Evolutionary conservation across 108 stramenopile genomes (phyloP), one percentile per base, ranked within the genome.

Genomic region (Nitzschia sp.): DNA sequence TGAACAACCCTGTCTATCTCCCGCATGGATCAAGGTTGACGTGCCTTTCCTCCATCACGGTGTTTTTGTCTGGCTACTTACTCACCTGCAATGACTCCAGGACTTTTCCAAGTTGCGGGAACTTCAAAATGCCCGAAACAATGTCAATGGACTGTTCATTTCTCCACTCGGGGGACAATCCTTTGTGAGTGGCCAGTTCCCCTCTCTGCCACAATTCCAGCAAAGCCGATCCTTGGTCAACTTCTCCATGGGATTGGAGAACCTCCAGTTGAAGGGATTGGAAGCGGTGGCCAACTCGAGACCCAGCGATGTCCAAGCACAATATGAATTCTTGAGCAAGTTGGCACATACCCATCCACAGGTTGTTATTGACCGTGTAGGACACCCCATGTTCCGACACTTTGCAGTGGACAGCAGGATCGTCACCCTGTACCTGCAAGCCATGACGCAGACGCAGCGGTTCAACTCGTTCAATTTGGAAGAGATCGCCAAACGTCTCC

Each of bases 281-380:
- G 94, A 95, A 79, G 78, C 86, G 10, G 64, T 54, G 2, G 94
- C 90, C 39, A 90, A 92, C 70, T 41, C 71, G 5, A 57, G 74
- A 19, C 91, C 91, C 44, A 62, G 59, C 38, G 82, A 91, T 69
- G 59, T 68, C 15, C 63, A 76, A 46, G 74, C 77, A 6, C 94
- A 95, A 79, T 80, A 69, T 58, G 77, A 86, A 53, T 92, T 92
- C 70, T 41, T 91, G 42, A 73, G 66, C 7, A 79, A 82, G 53
- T 72, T 95, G 2, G 66, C 66, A 7, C 72, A 83, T 40, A 21
- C 38, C 17, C 79, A 92, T 69, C 90, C 91, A 39, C 78, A 84
- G 15, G 91, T 87, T 2, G 89, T 87, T 24, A 67, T 95, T 39
- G 82, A 86, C 34, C 80, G 90, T 39, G 83, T 88, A 52, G 75